Base-by-base conservation (phyloP, 345 rosid species). In the Rhodamnia rubescens region DNA sequence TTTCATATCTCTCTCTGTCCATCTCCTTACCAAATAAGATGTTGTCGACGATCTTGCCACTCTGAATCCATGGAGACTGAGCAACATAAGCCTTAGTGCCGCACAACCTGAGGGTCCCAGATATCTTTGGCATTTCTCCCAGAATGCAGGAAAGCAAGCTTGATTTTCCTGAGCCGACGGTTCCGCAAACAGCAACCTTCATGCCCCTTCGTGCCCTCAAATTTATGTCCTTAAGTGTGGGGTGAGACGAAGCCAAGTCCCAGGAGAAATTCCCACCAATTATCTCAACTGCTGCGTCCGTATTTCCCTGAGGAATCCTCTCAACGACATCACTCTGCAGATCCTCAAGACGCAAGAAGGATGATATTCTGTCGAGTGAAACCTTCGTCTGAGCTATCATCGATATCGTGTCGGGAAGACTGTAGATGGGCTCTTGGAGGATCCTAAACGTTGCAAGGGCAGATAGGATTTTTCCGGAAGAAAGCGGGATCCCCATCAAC, bases 1-100 rank as follows among this genome's bases (percentile, higher is more conserved):
- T 86, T 2, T 94, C 93, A 53, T 96, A 95, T 53, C 84, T 88
- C 87, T 93, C 95, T 83, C 92, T 90, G n/a, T 96, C 92, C 99
- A 95, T 96, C 82, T 86, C 89, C 85, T 89, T 87, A 32, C 99
- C 98, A 85, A 96, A 96, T 92, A 96, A 89, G 81, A 96, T 93
- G 90, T 96, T 96, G 16, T 96, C 99, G 74, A 91, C 93, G 40
- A 96, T 91, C 85, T 89, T 96, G 85, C 98, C 96, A 42, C 95
- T 94, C 88, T 94, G 96, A 69, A 96, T 96, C 99, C 99, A 96
- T 83, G 99, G 93, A 74, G 98, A 92, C 78, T 95, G 99, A 36
- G 98, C 89, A 61, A 95, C 96, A 36, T 93, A 95, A 47, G 98
- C 98, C 87, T 89, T 95, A 53, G 91, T 88, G 82, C 98, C 99